Conservation (phyloP, 495 filamentous ascomycete species). For the Aspergillus coremiiformis region DNA sequence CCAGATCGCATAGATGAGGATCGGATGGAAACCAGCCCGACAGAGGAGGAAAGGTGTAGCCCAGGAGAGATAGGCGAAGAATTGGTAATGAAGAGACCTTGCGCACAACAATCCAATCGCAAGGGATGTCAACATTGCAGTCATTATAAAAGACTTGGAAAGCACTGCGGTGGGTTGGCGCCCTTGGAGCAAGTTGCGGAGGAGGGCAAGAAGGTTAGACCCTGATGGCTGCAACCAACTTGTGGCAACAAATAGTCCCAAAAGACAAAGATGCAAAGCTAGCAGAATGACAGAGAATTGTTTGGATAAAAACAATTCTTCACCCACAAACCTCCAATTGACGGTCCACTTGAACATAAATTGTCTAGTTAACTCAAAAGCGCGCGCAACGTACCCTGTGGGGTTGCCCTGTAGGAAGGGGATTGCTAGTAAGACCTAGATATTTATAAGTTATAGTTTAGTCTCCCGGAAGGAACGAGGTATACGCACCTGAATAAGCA, state of each 20-base stretch:
- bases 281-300: slow-evolving; percentile 64
- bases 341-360: slow-evolving; percentile 99
- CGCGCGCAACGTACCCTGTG: slow-evolving; percentile 63
- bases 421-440: slow-evolving; percentile 55
- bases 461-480: not conserved
- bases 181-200: slow-evolving; percentile 47
- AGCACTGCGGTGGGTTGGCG: slow-evolving; percentile 48
- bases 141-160: slow-evolving; percentile 69
- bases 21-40: slow-evolving; percentile 66
- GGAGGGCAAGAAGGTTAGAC: slow-evolving; percentile 38
- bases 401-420: slow-evolving; percentile 68
- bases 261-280: slow-evolving; percentile 55
- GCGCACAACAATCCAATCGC: slow-evolving; percentile 85
- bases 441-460: not conserved
- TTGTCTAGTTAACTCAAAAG: slow-evolving; percentile 81
- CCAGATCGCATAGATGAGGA: slow-evolving; percentile 68
- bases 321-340: slow-evolving; percentile 90
- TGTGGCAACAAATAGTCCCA: slow-evolving; percentile 52
- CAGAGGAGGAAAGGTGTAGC: slow-evolving; percentile 86
- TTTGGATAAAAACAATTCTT: slow-evolving; percentile 71
- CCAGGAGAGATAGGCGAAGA: slow-evolving; percentile 91
- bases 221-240: slow-evolving; percentile 51
- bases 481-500: slow-evolving; percentile 57
- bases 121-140: slow-evolving; percentile 70
- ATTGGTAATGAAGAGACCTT: slow-evolving; percentile 90